Evolutionary conservation across 257 asterid genomes (phyloP), one percentile per base, ranked within the genome.

Genomic region (Ophiorrhiza pumila): DNA sequence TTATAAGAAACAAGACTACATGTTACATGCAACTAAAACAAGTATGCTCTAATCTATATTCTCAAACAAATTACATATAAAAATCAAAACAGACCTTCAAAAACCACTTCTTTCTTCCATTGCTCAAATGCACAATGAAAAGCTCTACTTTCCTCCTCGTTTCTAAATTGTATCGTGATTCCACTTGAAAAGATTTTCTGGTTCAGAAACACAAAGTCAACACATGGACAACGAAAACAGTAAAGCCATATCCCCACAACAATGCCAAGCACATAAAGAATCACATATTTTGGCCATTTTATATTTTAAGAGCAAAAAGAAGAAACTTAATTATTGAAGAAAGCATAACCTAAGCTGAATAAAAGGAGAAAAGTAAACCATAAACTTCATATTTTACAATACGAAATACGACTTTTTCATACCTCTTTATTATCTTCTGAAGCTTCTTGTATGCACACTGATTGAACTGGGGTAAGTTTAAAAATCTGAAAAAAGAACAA

Each of bases 81-180:
- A 73, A 65, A 68, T 52, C 65, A 80, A 72, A 74, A 81, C 90
- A 80, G 88, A 95, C 99, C 99, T 92, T 90, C 86, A 80, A 76
- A 84, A 82, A 61, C 84, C 83, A 78, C 83, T 83, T 86, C 89
- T 81, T 87, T 88, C 87, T 87, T 92, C 97, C 98, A 89, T 79
- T 90, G 93, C 83, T 92, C 98, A 88, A 89, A 95, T 75, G 99
- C 96, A 86, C 84, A 76, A 80, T 92, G 96, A 86, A 95, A 92
- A 85, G 90, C 90, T 82, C 86, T 82, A 86, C 96, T 86, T 83
- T 95, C 98, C 81, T 90, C 96, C 84, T 95, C 96, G 74, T 85
- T 84, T 80, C 85, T 88, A 85, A 95, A 95, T 79, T 87, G 94
- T 85, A 95, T 83, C 81, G 91, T 80, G 85, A 89, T 81, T 84